phyloP scores from a whole-genome alignment of 495 filamentous ascomycete genomes.

The Chlorociboria aeruginascens region DNA sequence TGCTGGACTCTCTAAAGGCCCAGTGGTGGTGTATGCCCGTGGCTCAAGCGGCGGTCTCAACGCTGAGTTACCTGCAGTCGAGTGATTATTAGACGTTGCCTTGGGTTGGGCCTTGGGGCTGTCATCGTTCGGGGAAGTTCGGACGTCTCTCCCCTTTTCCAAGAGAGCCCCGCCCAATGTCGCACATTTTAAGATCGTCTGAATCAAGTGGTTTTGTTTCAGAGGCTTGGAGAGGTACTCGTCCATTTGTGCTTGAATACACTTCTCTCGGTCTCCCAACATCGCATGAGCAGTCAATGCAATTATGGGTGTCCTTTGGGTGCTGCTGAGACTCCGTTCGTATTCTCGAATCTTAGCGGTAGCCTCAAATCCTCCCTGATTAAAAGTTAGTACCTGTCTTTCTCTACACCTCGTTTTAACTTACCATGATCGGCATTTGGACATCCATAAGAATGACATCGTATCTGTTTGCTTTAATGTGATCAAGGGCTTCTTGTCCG shows the following conservation, averaged over 20 bases:
- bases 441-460: constrained; percentile 99
- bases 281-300: constrained; percentile 97
- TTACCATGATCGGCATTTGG: constrained; percentile 96
- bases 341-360: constrained; percentile 95
- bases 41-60: constrained; percentile 29
- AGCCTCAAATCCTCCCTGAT: constrained; percentile 86
- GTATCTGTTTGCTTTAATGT: constrained; percentile 78
- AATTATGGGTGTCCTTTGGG: constrained; percentile 86
- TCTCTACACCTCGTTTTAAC: constrained; percentile 8
- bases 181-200: constrained; percentile 92
- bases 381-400: constrained; percentile 6
- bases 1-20: constrained; percentile 48
- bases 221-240: constrained; percentile 97
- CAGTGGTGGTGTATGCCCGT: constrained; percentile 53
- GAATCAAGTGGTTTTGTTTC: constrained; percentile 96
- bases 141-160: constrained; percentile 53
- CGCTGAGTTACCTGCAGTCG: neutral
- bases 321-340: constrained; percentile 56
- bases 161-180: constrained; percentile 84
- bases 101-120: constrained; percentile 20
- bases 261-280: constrained; percentile 97
- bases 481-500: constrained; percentile 82
- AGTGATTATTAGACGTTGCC: neutral
- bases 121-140: constrained; percentile 43
- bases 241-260: constrained; percentile 97